These are phyloP conservation scores for Fusarium brevicatenulatum DNA, from an alignment of 2,329 filamentous ascomycete species.

Conservation along the genomic window DNA sequence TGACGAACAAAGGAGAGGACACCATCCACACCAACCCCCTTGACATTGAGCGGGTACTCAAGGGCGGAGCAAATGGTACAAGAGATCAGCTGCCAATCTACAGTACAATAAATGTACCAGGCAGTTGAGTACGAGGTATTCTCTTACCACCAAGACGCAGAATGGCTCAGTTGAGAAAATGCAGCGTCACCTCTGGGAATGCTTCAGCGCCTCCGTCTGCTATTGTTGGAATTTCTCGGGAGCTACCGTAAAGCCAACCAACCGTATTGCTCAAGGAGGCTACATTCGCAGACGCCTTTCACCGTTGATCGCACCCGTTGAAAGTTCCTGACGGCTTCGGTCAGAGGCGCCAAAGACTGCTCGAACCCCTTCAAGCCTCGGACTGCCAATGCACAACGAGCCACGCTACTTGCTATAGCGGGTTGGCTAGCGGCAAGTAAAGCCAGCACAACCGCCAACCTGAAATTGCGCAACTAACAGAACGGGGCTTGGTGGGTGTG, in stretches of 20 bases:
- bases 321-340: slow-evolving; percentile 22
- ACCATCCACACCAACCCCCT: slow-evolving; percentile 27
- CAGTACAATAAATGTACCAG: slow-evolving; percentile 17
- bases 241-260: slow-evolving; percentile 6
- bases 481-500: slow-evolving; percentile 25
- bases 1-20: slow-evolving; percentile 29
- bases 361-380: slow-evolving; percentile 12
- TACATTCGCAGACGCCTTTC: slow-evolving; percentile 17
- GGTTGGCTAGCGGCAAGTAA: slow-evolving; percentile 14
- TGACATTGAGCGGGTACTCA: slow-evolving; percentile 28
- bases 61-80: slow-evolving; percentile 22
- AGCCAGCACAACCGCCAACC: slow-evolving; percentile 23
- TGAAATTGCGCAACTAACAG: slow-evolving; percentile 41
- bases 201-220: slow-evolving; percentile 17
- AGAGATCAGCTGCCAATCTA: neutral
- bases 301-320: slow-evolving; percentile 21
- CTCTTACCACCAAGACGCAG: slow-evolving; percentile 24
- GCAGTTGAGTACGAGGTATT: slow-evolving; percentile 11
- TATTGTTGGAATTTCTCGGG: slow-evolving; percentile 8
- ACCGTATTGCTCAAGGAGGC: slow-evolving; percentile 14
- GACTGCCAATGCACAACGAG: slow-evolving; percentile 16
- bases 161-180: slow-evolving; percentile 26
- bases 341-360: slow-evolving; percentile 27
- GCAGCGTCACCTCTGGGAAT: slow-evolving; percentile 20
- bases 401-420: slow-evolving; percentile 22